phyloP scores from a whole-genome alignment of 1,139 yeast species.

The Taphrina populina region DNA sequence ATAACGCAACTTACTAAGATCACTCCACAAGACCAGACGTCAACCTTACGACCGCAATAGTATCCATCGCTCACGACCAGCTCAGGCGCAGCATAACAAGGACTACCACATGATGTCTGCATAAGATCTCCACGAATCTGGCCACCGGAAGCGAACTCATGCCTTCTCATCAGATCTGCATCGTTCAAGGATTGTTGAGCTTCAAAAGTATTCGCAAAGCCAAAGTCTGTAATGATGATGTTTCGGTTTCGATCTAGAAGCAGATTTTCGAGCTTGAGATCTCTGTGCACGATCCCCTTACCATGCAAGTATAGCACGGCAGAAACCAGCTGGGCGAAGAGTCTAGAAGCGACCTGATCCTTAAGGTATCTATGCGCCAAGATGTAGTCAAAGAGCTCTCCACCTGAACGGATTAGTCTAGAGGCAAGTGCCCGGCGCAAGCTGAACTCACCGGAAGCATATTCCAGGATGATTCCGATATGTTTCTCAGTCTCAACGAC shows the following conservation, averaged over 20 bases:
- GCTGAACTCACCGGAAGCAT: conserved; percentile 63
- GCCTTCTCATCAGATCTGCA: conserved; percentile 25
- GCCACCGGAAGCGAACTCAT: background rate
- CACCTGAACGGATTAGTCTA: conserved; percentile 49
- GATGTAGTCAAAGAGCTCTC: conserved; percentile 92
- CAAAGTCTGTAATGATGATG: conserved; percentile 77
- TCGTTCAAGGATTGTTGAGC: conserved; percentile 47
- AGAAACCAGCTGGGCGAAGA: conserved; percentile 88
- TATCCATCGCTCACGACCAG: conserved; percentile 82
- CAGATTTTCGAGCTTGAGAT: conserved; percentile 67
- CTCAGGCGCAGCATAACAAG: conserved; percentile 98
- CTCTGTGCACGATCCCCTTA: conserved; percentile 79
- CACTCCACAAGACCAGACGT: conserved; percentile 96
- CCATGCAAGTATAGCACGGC: conserved; percentile 91
- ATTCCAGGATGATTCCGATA: conserved; percentile 92
- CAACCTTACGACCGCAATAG: conserved; percentile 91
- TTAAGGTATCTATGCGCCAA: conserved; percentile 81
- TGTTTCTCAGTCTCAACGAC: conserved; percentile 92
- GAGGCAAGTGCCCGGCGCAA: background rate
- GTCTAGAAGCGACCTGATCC: conserved; percentile 77
- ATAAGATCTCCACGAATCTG: conserved; percentile 57
- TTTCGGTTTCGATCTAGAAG: conserved; percentile 76
- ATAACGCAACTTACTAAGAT: conserved; percentile 50
- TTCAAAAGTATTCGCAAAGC: conserved; percentile 86
- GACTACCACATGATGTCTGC: conserved; percentile 97